phyloP scores from a whole-genome alignment of 176 grass and related monocot genomes.

The Cenchrus fungigraminus region DNA sequence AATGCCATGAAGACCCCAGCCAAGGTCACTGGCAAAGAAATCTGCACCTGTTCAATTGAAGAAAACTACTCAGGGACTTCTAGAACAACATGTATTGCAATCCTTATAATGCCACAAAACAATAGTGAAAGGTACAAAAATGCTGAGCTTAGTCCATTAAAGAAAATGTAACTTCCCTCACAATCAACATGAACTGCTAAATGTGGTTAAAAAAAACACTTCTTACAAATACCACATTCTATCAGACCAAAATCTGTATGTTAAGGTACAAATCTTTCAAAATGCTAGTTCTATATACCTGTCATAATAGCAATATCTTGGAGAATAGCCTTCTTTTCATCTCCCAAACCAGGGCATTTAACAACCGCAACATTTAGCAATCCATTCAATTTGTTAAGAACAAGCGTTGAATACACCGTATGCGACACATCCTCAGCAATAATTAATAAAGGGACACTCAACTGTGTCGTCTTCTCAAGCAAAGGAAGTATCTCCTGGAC shows the following conservation, averaged over 20 bases:
- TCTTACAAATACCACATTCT: not conserved
- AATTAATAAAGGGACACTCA: slow-evolving; percentile 89
- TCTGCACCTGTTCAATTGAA: slow-evolving; percentile 74
- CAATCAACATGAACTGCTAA: not conserved
- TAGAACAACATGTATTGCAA: not conserved
- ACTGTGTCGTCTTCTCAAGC: slow-evolving; percentile 79
- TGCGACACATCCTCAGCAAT: slow-evolving; percentile 89
- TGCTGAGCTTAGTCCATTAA: not conserved
- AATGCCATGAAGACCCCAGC: slow-evolving; percentile 63
- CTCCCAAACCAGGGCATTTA: slow-evolving; percentile 81
- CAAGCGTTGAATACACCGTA: slow-evolving; percentile 62
- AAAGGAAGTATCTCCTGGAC: slow-evolving; percentile 82
- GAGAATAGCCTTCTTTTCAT: slow-evolving; percentile 90
- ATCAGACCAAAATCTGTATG: not conserved
- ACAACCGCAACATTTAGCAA: slow-evolving; percentile 83
- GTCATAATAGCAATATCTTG: slow-evolving; percentile 98
- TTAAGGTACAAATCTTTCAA: not conserved
- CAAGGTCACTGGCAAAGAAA: slow-evolving; percentile 93
- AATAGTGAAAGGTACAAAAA: slow-evolving; percentile 19
- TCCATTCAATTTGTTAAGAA: slow-evolving; percentile 92
- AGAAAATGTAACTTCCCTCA: not conserved
- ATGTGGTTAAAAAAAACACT: not conserved
- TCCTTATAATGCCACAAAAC: slow-evolving; percentile 18
- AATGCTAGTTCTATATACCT: slow-evolving; percentile 50
- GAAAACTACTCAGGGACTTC: slow-evolving; percentile 22